phyloP scores from a whole-genome alignment of 306 rosid species.

The Inga oerstediana region DNA sequence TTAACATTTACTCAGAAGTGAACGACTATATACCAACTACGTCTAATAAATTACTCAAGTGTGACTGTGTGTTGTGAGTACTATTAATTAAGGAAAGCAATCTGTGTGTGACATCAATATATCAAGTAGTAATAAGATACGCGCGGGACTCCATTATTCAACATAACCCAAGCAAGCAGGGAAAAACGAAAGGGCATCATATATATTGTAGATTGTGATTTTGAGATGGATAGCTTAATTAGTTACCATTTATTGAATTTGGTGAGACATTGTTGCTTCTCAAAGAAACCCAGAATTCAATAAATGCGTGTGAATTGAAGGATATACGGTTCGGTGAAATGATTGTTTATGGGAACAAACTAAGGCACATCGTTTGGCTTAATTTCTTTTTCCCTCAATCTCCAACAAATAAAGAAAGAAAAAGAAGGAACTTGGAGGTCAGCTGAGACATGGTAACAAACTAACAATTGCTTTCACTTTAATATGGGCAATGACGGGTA shows the following conservation, averaged over 20 bases:
- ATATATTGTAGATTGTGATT: background rate
- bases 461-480: conserved; percentile 34
- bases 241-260: conserved; percentile 30
- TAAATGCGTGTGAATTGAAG: conserved; percentile 39
- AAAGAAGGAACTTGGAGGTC: conserved; percentile 9
- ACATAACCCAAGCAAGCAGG: conserved; percentile 7
- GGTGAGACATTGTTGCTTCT: conserved; percentile 29
- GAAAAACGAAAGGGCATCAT: background rate
- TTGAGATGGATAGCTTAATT: conserved; percentile 23
- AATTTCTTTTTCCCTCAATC: conserved; percentile 11
- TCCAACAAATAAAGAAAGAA: background rate
- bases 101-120: background rate
- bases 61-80: background rate
- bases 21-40: conserved; percentile 8
- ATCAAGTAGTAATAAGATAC: background rate
- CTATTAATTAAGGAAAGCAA: conserved; percentile 33
- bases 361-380: conserved; percentile 27
- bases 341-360: conserved; percentile 23
- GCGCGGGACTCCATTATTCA: background rate
- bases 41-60: background rate
- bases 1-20: conserved; percentile 22
- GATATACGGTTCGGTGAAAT: conserved; percentile 25
- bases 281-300: conserved; percentile 22
- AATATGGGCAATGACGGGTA: conserved; percentile 36
- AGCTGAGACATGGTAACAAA: conserved; percentile 39